Conservation (phyloP, 129 eudicot species). For the Smallanthus sonchifolius region DNA sequence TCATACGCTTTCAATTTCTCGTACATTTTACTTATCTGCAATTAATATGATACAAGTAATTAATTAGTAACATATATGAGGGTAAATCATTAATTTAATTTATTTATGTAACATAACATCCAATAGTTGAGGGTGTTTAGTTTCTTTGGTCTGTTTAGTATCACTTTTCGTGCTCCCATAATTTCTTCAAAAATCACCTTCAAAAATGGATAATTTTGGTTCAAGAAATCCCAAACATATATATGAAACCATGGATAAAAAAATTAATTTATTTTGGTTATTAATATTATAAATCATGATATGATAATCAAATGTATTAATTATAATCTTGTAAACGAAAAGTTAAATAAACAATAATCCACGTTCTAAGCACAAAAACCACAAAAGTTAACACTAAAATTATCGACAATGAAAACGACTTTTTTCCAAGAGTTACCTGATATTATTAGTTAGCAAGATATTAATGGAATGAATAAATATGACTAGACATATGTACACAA, state of each 20-base stretch:
- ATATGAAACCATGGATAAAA: background rate
- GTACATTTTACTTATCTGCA: constrained; percentile 33
- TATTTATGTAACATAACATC: constrained; percentile 25
- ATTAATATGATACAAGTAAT: background rate
- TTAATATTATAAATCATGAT: background rate
- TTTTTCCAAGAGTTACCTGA: no score
- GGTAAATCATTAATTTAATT: background rate
- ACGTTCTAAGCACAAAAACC: background rate
- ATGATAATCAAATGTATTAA: background rate
- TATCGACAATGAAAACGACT: background rate
- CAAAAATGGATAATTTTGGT: background rate
- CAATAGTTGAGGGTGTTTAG: constrained; percentile 40
- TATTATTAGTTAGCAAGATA: no score
- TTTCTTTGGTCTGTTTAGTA: constrained; percentile 42
- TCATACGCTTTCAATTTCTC: constrained; percentile 28
- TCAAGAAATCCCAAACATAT: background rate
- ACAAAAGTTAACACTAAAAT: background rate
- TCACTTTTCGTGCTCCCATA: constrained; percentile 34
- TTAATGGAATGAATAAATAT: no score
- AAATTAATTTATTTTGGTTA: no score
- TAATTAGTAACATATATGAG: background rate
- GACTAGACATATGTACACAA: background rate
- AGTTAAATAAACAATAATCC: background rate
- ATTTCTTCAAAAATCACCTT: constrained; percentile 40
- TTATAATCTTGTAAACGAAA: background rate